Evolutionary conservation across 2,329 filamentous ascomycete species (phyloP).

Genomic region (Arthrobotrys iridis): DNA sequence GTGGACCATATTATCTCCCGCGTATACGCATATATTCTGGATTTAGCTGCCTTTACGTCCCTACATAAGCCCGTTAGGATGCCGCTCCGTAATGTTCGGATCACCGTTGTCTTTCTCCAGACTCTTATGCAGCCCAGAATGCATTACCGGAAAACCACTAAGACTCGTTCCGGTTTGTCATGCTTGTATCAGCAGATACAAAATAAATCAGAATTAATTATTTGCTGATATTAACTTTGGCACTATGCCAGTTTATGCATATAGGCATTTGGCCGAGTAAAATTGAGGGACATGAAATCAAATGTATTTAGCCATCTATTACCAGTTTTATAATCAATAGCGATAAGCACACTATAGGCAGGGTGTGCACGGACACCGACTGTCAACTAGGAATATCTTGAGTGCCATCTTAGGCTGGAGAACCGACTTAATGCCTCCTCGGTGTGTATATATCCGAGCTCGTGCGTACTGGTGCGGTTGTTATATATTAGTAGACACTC

Average conservation of each 20-base stretch:
- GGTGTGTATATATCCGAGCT: constrained; percentile 39
- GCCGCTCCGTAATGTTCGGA: background rate
- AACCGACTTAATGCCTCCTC: constrained; percentile 19
- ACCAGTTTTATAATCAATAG: constrained; percentile 37
- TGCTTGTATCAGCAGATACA: constrained; percentile 29
- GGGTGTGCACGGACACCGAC: constrained; percentile 52
- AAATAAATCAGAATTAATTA: constrained; percentile 5
- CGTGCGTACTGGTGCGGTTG: constrained; percentile 15
- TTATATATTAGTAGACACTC: constrained; percentile 19
- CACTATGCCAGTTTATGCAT: constrained; percentile 24
- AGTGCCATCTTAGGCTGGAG: constrained; percentile 1
- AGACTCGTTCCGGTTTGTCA: constrained; percentile 27
- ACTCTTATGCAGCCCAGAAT: constrained; percentile 9
- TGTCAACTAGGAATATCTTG: constrained; percentile 15
- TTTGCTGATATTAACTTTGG: constrained; percentile 13
- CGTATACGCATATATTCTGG: background rate
- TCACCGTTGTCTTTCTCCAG: background rate
- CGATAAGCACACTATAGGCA: constrained; percentile 38
- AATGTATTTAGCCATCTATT: constrained; percentile 48
- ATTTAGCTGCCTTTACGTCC: background rate
- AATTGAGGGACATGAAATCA: constrained; percentile 27
- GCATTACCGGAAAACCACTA: background rate
- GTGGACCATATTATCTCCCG: background rate
- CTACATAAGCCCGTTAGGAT: background rate
- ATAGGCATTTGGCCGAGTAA: constrained; percentile 15